phyloP scores from a whole-genome alignment of 306 rosid species.

The Quercus dentata region DNA sequence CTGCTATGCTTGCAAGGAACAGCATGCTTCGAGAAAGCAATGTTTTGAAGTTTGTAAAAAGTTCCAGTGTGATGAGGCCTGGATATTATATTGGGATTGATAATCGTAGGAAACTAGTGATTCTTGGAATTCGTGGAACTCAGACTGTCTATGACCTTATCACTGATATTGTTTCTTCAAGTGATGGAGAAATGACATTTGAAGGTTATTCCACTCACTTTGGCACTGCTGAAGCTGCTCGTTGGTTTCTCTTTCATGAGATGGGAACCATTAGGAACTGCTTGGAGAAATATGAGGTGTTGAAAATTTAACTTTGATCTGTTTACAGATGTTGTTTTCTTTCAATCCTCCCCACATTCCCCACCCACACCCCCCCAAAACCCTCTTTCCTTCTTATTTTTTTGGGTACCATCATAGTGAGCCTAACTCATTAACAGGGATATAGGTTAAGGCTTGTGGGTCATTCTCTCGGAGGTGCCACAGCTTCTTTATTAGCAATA shows the following conservation, averaged over 20 bases:
- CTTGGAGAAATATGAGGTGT: conserved; percentile 81
- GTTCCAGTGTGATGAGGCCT: conserved; percentile 89
- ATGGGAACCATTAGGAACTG: conserved; percentile 57
- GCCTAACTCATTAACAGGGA: conserved; percentile 77
- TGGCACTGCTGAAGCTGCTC: conserved; percentile 89
- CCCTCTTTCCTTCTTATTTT: not conserved
- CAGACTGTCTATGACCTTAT: conserved; percentile 87
- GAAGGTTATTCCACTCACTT: conserved; percentile 94
- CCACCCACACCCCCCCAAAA: not conserved
- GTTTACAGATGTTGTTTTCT: conserved; percentile 8
- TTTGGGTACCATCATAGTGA: conserved; percentile 21
- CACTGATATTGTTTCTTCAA: conserved; percentile 76
- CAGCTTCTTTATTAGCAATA: conserved; percentile 80
- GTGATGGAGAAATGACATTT: conserved; percentile 66
- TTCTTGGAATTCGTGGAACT: conserved; percentile 90
- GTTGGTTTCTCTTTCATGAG: conserved; percentile 88
- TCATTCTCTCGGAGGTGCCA: conserved; percentile 98
- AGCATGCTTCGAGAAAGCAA: conserved; percentile 91
- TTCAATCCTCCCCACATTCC: not conserved
- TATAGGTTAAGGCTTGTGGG: conserved; percentile 91
- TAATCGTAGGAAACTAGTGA: conserved; percentile 70
- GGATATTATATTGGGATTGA: conserved; percentile 87
- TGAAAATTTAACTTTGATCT: conserved; percentile 12
- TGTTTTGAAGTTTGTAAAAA: conserved; percentile 70
- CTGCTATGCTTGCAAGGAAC: conserved; percentile 58